Evolutionary conservation across 1,139 yeast species (phyloP), one percentile per base, ranked within the genome.

Genomic region (Nakaseomyces delphensis): DNA sequence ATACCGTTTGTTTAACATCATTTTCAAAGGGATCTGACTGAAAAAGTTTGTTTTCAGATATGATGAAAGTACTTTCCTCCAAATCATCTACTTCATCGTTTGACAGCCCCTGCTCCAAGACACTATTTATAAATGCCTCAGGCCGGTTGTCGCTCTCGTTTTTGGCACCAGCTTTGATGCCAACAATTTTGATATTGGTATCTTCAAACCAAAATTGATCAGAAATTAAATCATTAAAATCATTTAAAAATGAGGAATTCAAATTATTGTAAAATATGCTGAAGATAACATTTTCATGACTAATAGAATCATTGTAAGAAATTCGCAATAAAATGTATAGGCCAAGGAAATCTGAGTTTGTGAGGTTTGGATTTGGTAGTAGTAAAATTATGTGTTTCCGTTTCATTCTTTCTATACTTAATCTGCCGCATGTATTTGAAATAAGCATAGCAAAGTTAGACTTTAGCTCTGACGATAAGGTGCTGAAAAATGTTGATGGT

Each of bases 261-360:
- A 47, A 46, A 14, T 48, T 44, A 41, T 56, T 54, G 25, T 53
- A 42, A 32, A 50, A 55, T 14, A 58, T 50, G 2, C 49, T 46
- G 4, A 50, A 47, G 3, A 41, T 43, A 1, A 51, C 38, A 14
- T 39, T 43, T 39, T 48, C 46, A 3, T 47, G 45, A 23, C 41
- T 45, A 10, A 43, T 46, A 2, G 43, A 40, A 14, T 47, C 48
- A 19, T 49, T 47, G 33, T 52, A 47, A 25, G 50, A 48, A 5
- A 57, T 50, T 23, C 53, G 36, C 4, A 58, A 42, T 11, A 55
- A 43, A 9, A 55, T 14, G 40, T 55, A 55, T 13, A 59, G 31
- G 4, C 59, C 53, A 21, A 57, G 45, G 36, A 52, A 51, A 40
- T 58, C 62, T 1, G 63, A 57, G 4, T 54, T 48, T 3, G 55